These are phyloP conservation scores for Neoconidiobolus thromboides DNA, from an alignment of 371 early-diverging fungal species.

Conservation along the genomic window DNA sequence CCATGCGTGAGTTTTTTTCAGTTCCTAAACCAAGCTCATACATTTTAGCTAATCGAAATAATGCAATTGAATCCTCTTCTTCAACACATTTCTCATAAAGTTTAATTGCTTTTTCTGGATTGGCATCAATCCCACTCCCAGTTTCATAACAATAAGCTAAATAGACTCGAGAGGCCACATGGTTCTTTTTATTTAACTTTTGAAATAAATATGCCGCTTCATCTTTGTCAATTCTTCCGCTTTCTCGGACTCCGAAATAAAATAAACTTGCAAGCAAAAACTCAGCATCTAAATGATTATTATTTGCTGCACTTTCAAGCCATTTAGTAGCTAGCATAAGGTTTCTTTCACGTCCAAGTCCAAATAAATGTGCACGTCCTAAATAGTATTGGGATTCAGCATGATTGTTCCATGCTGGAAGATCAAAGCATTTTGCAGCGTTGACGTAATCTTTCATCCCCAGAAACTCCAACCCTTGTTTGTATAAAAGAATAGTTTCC, in stretches of 20 bases:
- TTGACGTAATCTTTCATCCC: background rate
- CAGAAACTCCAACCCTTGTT: background rate
- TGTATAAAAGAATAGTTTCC: background rate
- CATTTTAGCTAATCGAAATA: constrained; percentile 50
- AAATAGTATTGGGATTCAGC: background rate
- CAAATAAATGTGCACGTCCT: background rate
- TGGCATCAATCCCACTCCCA: constrained; percentile 33
- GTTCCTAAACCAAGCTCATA: constrained; percentile 43
- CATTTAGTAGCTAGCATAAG: background rate
- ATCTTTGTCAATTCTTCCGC: background rate
- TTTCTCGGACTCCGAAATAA: background rate
- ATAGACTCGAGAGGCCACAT: constrained; percentile 29
- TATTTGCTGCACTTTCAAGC: constrained; percentile 12
- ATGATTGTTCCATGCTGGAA: background rate
- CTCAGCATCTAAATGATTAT: constrained; percentile 20
- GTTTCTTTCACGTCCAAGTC: background rate
- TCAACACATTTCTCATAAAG: background rate
- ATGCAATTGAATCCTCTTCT: constrained; percentile 28
- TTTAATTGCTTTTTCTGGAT: constrained; percentile 14
- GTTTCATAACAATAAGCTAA: background rate
- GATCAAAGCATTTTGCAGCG: background rate
- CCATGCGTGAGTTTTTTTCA: constrained; percentile 12
- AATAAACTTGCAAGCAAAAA: constrained; percentile 19
- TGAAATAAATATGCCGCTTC: background rate
- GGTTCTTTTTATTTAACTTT: background rate